phyloP scores from a whole-genome alignment of 2,329 filamentous ascomycete species.

The Clarireedia monteithiana region DNA sequence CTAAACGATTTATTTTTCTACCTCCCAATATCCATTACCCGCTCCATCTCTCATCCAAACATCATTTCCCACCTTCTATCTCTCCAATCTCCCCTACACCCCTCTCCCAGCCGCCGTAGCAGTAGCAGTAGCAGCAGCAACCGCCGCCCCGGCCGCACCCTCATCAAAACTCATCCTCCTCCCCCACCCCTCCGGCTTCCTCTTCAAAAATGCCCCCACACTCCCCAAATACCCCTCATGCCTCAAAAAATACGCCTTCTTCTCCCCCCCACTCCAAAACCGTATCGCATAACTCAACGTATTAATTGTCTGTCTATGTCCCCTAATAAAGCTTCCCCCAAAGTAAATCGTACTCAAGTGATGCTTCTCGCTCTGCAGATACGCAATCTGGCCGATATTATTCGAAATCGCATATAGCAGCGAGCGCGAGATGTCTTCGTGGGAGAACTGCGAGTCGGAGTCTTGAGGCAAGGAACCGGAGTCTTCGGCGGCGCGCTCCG shows the following conservation, averaged over 20 bases:
- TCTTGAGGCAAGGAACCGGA: conserved; percentile 34
- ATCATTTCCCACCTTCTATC: too few species aligned
- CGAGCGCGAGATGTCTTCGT: conserved; percentile 82
- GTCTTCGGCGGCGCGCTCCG: conserved; percentile 72
- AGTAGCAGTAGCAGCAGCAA: background rate
- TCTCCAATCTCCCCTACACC: too few species aligned
- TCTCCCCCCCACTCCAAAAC: conserved; percentile 91
- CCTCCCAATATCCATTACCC: background rate
- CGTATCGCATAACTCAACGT: conserved; percentile 94
- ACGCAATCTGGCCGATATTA: conserved; percentile 97
- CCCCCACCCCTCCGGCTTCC: conserved; percentile 88
- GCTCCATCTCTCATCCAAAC: background rate
- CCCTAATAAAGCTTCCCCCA: conserved; percentile 91
- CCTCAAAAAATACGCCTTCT: conserved; percentile 90
- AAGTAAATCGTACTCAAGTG: conserved; percentile 91
- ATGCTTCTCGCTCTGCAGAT: conserved; percentile 94
- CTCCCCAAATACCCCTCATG: conserved; percentile 94
- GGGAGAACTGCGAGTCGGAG: conserved; percentile 49
- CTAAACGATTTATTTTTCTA: background rate
- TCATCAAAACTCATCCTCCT: conserved; percentile 57
- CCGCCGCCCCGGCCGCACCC: background rate
- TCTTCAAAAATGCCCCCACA: conserved; percentile 88
- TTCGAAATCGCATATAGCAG: conserved; percentile 93
- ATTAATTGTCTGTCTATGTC: conserved; percentile 96
- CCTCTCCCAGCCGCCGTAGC: too few species aligned